Evolutionary conservation across 2,329 filamentous ascomycete species (phyloP), one percentile per base, ranked within the genome.

Genomic region (Didymella lethalis): DNA sequence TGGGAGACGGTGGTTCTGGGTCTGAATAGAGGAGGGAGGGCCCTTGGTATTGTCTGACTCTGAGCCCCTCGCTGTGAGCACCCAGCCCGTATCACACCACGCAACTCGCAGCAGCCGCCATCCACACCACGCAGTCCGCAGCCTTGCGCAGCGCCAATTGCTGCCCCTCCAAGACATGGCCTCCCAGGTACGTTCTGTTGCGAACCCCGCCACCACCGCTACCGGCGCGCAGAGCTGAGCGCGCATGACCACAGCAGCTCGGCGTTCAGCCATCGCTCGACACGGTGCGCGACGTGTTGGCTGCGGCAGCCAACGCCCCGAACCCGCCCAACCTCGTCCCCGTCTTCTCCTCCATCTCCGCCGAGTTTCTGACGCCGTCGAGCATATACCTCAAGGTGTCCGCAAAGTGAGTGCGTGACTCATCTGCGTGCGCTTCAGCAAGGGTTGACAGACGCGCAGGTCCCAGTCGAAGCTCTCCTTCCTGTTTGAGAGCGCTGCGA

Each of bases 311-410:
- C 68, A 77, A 79, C 26, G 81, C 83, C 38, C 74, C 82, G 54
- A 85, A 85, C 65, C 81, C 87, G 57, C 89, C 90, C 3, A 97
- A 95, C 70, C 85, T 96, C 62, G 86, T 97, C 8, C 92, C 93
- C 2, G 78, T 97, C 41, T 93, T 89, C 78, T 88, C 90, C 26
- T 91, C 93, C 64, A 92, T 97, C 69, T 88, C 92, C 6, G 94
- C 94, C 69, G 94, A 97, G 78, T 89, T 98, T 67, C 85, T 98
- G 76, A 99, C 94, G 1, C 95, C 95, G 3, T 94, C 92, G n/a
- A 87, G 91, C 63, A 94, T 96, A 68, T 99, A 98, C 79, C 85
- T 99, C 66, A 98, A 97, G 80, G 85, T 97, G 67, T 89, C 91
- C 34, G 85, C 88, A 62, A 88, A 90, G 83, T 90, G 79, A 80